These are phyloP conservation scores for Triticum turgidum DNA, from an alignment of 176 grass and related monocot genomes.

Conservation along the genomic window DNA sequence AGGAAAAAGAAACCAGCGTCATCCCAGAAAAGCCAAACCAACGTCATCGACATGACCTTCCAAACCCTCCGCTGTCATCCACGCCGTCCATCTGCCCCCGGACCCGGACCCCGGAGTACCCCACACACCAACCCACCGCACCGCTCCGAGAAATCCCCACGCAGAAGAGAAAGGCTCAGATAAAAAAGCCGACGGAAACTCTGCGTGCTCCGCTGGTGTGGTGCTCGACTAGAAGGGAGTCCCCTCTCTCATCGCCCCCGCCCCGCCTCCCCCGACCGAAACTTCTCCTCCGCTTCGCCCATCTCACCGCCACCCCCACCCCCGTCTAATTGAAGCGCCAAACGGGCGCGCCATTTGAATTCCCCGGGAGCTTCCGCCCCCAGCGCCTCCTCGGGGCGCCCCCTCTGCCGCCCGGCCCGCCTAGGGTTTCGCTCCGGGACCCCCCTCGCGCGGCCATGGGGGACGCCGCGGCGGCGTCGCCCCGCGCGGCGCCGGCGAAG, in stretches of 20 bases:
- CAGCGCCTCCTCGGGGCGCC: slow-evolving; percentile 28
- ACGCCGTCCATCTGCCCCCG: slow-evolving; percentile 29
- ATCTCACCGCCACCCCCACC: slow-evolving; percentile 53
- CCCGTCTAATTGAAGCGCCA: slow-evolving; percentile 71
- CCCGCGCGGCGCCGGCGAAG: slow-evolving; percentile 32
- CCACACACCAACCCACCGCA: slow-evolving; percentile 22
- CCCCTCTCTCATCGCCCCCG: slow-evolving; percentile 30
- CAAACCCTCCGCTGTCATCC: not conserved
- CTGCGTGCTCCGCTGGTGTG: slow-evolving; percentile 11
- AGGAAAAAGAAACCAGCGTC: not conserved
- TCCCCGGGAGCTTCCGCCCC: slow-evolving; percentile 18
- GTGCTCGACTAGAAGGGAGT: not conserved
- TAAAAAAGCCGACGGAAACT: not conserved
- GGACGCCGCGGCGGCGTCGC: slow-evolving; percentile 32
- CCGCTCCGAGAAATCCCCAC: slow-evolving; percentile 19
- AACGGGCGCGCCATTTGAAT: slow-evolving; percentile 72
- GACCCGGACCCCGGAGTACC: not conserved
- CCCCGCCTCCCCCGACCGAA: slow-evolving; percentile 15
- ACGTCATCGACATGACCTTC: not conserved
- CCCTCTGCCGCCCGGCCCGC: not conserved
- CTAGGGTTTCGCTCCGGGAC: slow-evolving; percentile 36
- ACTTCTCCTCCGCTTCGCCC: slow-evolving; percentile 38
- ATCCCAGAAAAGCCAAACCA: not conserved
- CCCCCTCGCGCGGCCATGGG: slow-evolving; percentile 31
- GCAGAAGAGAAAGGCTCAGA: not conserved